Conservation (phyloP, 768 basidiomycete genomes). For the Amanita pseudoporphyria region DNA sequence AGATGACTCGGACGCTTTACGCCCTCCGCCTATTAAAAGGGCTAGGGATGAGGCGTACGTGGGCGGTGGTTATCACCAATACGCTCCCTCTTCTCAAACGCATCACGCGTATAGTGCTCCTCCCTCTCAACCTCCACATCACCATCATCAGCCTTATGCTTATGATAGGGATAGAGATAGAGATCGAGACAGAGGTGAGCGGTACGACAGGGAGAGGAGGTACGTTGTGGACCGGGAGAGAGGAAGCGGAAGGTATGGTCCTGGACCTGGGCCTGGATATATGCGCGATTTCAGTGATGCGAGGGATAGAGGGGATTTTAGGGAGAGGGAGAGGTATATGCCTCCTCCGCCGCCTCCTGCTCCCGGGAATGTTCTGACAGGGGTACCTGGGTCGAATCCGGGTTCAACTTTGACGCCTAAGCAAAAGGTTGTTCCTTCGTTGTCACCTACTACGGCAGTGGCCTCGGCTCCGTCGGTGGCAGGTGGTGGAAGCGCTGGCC, state of each 20-base stretch:
- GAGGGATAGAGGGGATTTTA: not conserved
- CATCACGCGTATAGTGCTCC: not conserved
- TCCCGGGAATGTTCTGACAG: too few relatives aligned
- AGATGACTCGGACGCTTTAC: not conserved
- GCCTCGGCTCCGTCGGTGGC: too few relatives aligned
- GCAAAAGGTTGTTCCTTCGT: conserved; percentile 38
- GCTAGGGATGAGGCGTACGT: not conserved
- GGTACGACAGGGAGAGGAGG: not conserved
- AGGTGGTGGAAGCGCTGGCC: too few relatives aligned
- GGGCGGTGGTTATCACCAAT: not conserved
- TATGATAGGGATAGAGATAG: not conserved
- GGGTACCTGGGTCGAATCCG: too few relatives aligned
- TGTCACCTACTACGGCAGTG: conserved; percentile 16
- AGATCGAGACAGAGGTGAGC: not conserved
- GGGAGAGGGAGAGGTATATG: not conserved
- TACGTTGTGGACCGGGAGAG: not conserved
- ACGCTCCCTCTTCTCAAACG: not conserved
- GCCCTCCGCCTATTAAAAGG: not conserved
- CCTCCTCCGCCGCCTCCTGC: not conserved
- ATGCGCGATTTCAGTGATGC: not conserved
- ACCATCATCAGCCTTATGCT: not conserved
- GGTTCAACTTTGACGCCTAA: not conserved
- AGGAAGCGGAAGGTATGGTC: not conserved
- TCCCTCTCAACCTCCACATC: not conserved
- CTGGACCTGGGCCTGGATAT: not conserved